Conservation (phyloP, 495 filamentous ascomycete genomes). For the Penicillium silybi region DNA sequence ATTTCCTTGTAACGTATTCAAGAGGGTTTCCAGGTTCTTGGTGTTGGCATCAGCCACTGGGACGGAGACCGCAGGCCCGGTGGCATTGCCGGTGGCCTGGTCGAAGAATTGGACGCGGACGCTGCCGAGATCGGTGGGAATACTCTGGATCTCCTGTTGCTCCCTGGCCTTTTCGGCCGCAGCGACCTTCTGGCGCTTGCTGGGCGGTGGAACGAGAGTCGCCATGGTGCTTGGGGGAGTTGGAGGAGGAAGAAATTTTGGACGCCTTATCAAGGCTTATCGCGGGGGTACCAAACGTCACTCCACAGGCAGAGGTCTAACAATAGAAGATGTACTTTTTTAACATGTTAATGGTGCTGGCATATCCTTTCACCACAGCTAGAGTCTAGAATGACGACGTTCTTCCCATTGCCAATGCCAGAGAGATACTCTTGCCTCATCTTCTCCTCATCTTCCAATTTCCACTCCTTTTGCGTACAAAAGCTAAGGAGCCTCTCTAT, state of each 20-base stretch:
- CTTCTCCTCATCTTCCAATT: no score
- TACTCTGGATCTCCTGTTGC: slow-evolving; percentile 72
- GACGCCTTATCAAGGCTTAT: slow-evolving; percentile 9
- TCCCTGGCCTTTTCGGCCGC: slow-evolving; percentile 64
- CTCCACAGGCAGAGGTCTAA: no score
- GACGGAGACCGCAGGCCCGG: slow-evolving; percentile 69
- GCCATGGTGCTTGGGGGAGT: slow-evolving; percentile 58
- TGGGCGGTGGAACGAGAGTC: slow-evolving; percentile 82
- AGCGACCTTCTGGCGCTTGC: slow-evolving; percentile 81
- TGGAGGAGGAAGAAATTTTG: slow-evolving; percentile 22
- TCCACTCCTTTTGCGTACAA: no score
- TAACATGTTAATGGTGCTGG: no score
- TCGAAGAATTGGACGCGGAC: slow-evolving; percentile 87
- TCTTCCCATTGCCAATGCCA: no score
- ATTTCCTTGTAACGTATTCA: slow-evolving; percentile 83
- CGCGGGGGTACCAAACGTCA: neutral
- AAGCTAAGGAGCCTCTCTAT: no score
- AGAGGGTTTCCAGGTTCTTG: slow-evolving; percentile 85
- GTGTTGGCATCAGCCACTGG: slow-evolving; percentile 81
- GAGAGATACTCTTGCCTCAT: no score
- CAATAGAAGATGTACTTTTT: neutral
- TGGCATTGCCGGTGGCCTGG: slow-evolving; percentile 65
- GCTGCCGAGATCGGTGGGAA: slow-evolving; percentile 69
- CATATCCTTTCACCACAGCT: no score
- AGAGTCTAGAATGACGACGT: no score